These are phyloP conservation scores for Zasmidium cellare DNA, from an alignment of 2,329 filamentous ascomycete species.

Conservation along the genomic window DNA sequence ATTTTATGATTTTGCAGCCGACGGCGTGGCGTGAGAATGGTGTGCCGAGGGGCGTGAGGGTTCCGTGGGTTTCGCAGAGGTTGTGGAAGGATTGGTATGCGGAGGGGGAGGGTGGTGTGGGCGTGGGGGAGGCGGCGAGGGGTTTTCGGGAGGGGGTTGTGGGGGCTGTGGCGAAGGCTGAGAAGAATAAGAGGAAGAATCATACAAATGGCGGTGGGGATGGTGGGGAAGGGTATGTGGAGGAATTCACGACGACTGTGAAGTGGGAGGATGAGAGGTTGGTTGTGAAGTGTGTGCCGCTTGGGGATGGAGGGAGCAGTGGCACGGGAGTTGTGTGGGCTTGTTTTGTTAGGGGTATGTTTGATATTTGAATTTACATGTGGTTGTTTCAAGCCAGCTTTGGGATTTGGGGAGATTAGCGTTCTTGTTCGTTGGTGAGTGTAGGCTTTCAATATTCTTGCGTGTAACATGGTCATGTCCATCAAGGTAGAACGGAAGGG, in stretches of 20 bases:
- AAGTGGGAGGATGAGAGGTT: slow-evolving; percentile 4
- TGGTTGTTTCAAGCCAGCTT: no score
- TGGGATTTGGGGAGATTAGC: no score
- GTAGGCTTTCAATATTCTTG: background rate
- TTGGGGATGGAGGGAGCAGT: slow-evolving; percentile 3
- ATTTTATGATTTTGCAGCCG: slow-evolving; percentile 28
- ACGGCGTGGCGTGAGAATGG: slow-evolving; percentile 23
- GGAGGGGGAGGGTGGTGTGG: background rate
- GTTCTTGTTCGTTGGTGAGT: background rate
- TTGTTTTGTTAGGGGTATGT: slow-evolving; percentile 10
- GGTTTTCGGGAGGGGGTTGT: slow-evolving; percentile 20
- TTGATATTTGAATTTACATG: background rate
- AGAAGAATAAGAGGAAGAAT: slow-evolving; percentile 1
- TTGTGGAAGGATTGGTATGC: slow-evolving; percentile 26
- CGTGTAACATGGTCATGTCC: background rate
- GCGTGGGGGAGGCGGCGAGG: slow-evolving; percentile 10
- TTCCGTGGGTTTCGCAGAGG: slow-evolving; percentile 24
- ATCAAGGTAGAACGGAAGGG: background rate
- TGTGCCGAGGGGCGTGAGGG: slow-evolving; percentile 18
- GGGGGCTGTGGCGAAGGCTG: slow-evolving; percentile 18
- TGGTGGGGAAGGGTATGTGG: slow-evolving; percentile 6
- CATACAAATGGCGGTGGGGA: no score
- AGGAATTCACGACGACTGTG: background rate
- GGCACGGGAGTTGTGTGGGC: slow-evolving; percentile 11
- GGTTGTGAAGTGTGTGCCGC: slow-evolving; percentile 9